These are phyloP conservation scores for Nakaseomyces bracarensis DNA, from an alignment of 1,139 yeast species.

Conservation along the genomic window DNA sequence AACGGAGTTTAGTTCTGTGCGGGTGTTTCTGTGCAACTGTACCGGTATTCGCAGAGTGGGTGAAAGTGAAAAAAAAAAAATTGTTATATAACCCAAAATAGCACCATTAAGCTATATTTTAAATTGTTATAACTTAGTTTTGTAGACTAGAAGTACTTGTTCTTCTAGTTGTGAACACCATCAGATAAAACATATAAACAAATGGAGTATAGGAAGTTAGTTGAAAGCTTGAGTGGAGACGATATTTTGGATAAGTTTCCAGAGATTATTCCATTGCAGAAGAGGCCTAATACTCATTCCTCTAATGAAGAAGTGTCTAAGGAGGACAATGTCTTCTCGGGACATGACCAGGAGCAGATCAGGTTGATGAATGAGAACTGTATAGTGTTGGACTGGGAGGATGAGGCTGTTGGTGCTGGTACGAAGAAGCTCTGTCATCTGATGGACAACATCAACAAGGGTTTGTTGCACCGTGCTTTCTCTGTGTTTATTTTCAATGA, in stretches of 20 bases:
- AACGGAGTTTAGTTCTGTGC: too few relatives aligned
- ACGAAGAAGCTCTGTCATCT: constrained; percentile 89
- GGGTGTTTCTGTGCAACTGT: too few relatives aligned
- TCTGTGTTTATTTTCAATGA: constrained; percentile 84
- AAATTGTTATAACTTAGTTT: too few relatives aligned
- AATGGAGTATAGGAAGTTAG: constrained; percentile 42
- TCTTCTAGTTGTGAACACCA: too few relatives aligned
- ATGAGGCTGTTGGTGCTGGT: constrained; percentile 83
- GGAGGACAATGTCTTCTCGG: constrained; percentile 45
- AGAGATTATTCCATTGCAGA: constrained; percentile 44
- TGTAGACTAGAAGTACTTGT: too few relatives aligned
- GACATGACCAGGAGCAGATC: constrained; percentile 92
- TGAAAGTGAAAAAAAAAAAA: too few relatives aligned
- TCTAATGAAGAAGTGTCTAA: constrained; percentile 14
- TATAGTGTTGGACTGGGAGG: constrained; percentile 83
- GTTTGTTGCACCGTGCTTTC: constrained; percentile 89
- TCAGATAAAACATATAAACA: too few relatives aligned
- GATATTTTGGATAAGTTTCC: constrained; percentile 53
- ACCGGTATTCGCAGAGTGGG: too few relatives aligned
- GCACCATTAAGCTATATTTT: too few relatives aligned
- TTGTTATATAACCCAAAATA: too few relatives aligned
- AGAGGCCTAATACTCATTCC: constrained; percentile 31
- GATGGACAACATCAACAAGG: constrained; percentile 76
- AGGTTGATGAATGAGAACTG: constrained; percentile 94
- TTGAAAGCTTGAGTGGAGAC: constrained; percentile 40